Evolutionary conservation across 441 rosid species (phyloP), one percentile per base, ranked within the genome.

Genomic region (Gossypium davidsonii): DNA sequence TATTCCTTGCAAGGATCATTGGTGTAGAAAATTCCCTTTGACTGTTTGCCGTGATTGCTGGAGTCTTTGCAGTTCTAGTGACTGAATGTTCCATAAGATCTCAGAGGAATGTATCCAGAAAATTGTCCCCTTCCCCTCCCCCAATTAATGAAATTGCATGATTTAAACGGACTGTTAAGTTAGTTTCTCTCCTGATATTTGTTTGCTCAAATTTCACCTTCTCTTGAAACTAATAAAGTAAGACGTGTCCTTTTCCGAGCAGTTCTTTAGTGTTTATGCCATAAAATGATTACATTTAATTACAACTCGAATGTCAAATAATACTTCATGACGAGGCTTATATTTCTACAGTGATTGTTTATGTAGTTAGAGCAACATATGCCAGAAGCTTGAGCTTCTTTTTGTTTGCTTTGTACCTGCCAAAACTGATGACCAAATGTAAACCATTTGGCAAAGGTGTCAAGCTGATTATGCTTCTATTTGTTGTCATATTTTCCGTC

Each of bases 381-480:
- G 26, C 37, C 57, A 7, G 57, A n/a, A 67, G 10, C 58, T 67
- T 67, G 18, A 67, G 71, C 39, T 67, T 28, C 21, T 49, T 2
- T 67, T 4, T 28, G 10, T 67, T 67, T 68, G 59, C 59, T 51
- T 67, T 51, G 17, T 39, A 23, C 31, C 48, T 55, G 44, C 53
- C 66, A 23, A 15, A 26, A 74, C 44, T 18, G 62, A 44, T 62
- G 69, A 49, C 9, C 34, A 11, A 0, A 15, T 17, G 59, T 28
- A 44, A 21, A 4, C 48, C 49, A 28, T 61, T 55, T 25, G 26
- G 57, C 58, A 44, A 55, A n/a, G 5, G 42, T 74, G 17, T 67
- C 73, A 5, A 53, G 12, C 63, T 69, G 26, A 31, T 42, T 52
- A 70, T 67, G 56, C 21, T 48, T 74, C 52, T 60, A 55, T 42